These are phyloP conservation scores for Beauveria sp. DNA, from an alignment of 2,329 filamentous ascomycete genomes.

Conservation along the genomic window DNA sequence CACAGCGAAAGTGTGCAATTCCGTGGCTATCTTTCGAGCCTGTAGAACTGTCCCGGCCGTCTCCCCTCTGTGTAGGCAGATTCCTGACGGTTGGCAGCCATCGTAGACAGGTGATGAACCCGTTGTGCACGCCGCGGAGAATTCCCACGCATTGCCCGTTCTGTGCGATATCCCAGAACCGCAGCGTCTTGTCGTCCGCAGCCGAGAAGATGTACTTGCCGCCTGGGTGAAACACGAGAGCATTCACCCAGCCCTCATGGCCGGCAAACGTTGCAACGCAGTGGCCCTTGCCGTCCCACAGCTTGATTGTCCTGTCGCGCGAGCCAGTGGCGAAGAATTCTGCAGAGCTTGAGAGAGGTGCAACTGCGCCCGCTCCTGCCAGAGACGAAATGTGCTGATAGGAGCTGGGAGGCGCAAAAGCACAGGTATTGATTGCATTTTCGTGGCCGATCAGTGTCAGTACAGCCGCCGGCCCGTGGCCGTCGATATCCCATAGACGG, in stretches of 20 bases:
- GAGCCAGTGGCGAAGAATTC: conserved; percentile 88
- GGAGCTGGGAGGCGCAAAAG: conserved; percentile 70
- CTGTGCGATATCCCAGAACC: conserved; percentile 89
- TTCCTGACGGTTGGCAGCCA: conserved; percentile 66
- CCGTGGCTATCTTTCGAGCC: conserved; percentile 32
- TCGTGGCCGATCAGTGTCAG: conserved; percentile 79
- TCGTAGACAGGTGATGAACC: conserved; percentile 77
- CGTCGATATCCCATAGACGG: conserved; percentile 75
- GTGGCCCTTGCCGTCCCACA: conserved; percentile 81
- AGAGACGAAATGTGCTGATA: conserved; percentile 69
- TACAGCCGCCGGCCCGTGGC: conserved; percentile 58
- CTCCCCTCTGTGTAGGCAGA: conserved; percentile 19
- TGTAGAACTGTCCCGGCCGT: conserved; percentile 25
- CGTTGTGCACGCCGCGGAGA: conserved; percentile 66
- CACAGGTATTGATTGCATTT: conserved; percentile 77
- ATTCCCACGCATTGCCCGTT: conserved; percentile 85
- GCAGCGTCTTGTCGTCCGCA: conserved; percentile 81
- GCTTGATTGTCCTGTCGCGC: conserved; percentile 79
- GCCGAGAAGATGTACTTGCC: conserved; percentile 85
- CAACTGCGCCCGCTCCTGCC: conserved; percentile 76
- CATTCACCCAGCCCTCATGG: conserved; percentile 91
- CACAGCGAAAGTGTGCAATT: conserved; percentile 63
- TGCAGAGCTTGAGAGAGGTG: conserved; percentile 62
- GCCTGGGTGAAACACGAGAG: conserved; percentile 79
- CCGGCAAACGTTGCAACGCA: conserved; percentile 77